Conservation (phyloP, 2,329 filamentous ascomycete genomes). For the Aspergillus sp. region DNA sequence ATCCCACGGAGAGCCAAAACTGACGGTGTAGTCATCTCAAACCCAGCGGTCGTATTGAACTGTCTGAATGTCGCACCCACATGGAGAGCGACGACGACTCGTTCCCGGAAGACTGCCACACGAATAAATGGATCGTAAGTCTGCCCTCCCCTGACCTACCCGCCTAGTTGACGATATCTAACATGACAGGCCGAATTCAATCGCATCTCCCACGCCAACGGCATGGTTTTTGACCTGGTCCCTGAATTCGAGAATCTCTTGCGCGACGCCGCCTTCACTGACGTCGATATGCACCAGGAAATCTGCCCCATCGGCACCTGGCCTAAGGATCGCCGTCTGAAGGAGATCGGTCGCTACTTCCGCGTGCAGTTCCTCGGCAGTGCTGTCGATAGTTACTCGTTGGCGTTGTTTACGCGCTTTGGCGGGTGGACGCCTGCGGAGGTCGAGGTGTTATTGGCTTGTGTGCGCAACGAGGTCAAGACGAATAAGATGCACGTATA, state of each 20-base stretch:
- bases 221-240: slow-evolving; percentile 11
- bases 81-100: slow-evolving; percentile 21
- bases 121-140: slow-evolving; percentile 4
- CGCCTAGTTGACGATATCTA: slow-evolving; percentile 7
- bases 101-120: slow-evolving; percentile 8
- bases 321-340: slow-evolving; percentile 20
- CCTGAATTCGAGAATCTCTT: slow-evolving; percentile 10
- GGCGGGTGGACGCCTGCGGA: slow-evolving; percentile 18
- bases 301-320: slow-evolving; percentile 22
- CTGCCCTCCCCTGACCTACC: neutral
- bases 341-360: slow-evolving; percentile 20
- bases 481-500: slow-evolving; percentile 23
- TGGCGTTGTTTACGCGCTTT: slow-evolving; percentile 19
- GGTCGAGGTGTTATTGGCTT: slow-evolving; percentile 14
- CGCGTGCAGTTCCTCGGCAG: slow-evolving; percentile 17
- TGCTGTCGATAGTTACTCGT: slow-evolving; percentile 19
- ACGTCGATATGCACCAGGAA: slow-evolving; percentile 13
- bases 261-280: slow-evolving; percentile 17
- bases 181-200: slow-evolving; percentile 11
- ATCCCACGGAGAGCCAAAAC: neutral
- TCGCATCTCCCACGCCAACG: slow-evolving; percentile 10
- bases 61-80: slow-evolving; percentile 13
- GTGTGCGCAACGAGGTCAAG: slow-evolving; percentile 15
- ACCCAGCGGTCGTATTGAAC: slow-evolving; percentile 23
- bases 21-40: slow-evolving; percentile 15